These are phyloP conservation scores for Xerocomus potaroensis DNA, from an alignment of 768 basidiomycete genomes.

Conservation along the genomic window DNA sequence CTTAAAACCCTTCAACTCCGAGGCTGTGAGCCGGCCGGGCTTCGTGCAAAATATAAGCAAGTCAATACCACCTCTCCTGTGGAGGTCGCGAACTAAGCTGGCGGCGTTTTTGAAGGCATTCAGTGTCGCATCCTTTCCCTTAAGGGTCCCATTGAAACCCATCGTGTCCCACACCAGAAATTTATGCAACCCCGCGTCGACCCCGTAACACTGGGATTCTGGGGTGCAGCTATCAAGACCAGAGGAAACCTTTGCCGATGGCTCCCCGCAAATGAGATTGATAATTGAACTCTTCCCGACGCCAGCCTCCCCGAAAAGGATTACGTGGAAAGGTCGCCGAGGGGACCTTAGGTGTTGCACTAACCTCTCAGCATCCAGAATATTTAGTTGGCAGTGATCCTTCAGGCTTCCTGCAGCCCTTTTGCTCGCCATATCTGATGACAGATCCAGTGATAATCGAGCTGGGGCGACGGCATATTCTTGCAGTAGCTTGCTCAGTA, in stretches of 20 bases:
- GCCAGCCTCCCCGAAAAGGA: conserved; percentile 41
- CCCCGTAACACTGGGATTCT: conserved; percentile 18
- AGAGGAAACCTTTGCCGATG: conserved; percentile 24
- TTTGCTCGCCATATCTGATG: conserved; percentile 1
- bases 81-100: conserved; percentile 28
- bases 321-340: conserved; percentile 22
- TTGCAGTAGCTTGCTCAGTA: conserved; percentile 8
- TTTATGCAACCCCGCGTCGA: conserved; percentile 15
- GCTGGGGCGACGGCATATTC: conserved; percentile 5
- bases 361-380: conserved; percentile 9
- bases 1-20: conserved; percentile 29
- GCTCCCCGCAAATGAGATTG: conserved; percentile 33
- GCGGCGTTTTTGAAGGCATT: conserved; percentile 25
- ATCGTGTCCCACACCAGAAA: conserved; percentile 33
- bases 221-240: conserved; percentile 33
- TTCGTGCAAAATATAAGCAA: conserved; percentile 37
- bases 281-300: conserved; percentile 39
- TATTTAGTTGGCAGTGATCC: conserved; percentile 9
- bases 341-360: conserved; percentile 10
- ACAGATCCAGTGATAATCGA: conserved; percentile 16
- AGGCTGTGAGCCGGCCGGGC: conserved; percentile 25
- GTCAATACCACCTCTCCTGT: conserved; percentile 31
- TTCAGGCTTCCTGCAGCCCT: conserved; percentile 8
- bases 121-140: conserved; percentile 3
- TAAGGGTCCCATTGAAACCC: conserved; percentile 23